Conservation (phyloP, 495 filamentous ascomycete species). For the Trichoderma asperelloides region DNA sequence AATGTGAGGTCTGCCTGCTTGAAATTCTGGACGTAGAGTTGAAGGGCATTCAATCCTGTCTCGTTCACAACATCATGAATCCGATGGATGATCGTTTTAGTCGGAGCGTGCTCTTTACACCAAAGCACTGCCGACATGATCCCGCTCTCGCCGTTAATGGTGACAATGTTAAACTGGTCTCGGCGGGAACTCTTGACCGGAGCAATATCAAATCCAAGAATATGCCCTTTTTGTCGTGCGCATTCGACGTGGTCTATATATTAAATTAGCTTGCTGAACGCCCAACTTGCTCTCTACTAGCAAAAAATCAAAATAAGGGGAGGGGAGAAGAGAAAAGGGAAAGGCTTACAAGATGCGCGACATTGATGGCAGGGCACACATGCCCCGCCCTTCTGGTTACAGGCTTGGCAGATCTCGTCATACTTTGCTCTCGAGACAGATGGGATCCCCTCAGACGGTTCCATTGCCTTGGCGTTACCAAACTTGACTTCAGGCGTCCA, state of each 20-base stretch:
- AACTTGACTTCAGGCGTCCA: constrained; percentile 91
- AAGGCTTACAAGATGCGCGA: constrained; percentile 44
- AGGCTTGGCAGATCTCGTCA: constrained; percentile 73
- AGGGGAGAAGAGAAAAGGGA: constrained; percentile 9
- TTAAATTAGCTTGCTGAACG: neutral
- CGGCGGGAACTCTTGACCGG: constrained; percentile 80
- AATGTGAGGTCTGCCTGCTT: constrained; percentile 89
- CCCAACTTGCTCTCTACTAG: neutral
- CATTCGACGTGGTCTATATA: constrained; percentile 74
- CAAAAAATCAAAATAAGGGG: neutral
- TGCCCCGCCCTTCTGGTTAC: constrained; percentile 61
- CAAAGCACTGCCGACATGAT: constrained; percentile 70
- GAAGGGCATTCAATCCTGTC: constrained; percentile 60
- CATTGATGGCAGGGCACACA: constrained; percentile 80
- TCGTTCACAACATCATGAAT: constrained; percentile 65
- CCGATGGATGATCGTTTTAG: constrained; percentile 61
- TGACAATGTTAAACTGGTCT: constrained; percentile 64
- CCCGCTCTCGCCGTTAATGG: constrained; percentile 68
- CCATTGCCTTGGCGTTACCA: constrained; percentile 67
- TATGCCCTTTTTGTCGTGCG: constrained; percentile 73
- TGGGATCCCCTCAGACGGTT: constrained; percentile 79
- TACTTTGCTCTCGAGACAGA: constrained; percentile 60
- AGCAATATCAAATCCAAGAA: constrained; percentile 80
- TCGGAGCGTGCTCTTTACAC: constrained; percentile 75
- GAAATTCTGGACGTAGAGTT: constrained; percentile 76